Evolutionary conservation across 176 grass and related monocot species (phyloP), one percentile per base, ranked within the genome.

Genomic region (Carex myosuroides): DNA sequence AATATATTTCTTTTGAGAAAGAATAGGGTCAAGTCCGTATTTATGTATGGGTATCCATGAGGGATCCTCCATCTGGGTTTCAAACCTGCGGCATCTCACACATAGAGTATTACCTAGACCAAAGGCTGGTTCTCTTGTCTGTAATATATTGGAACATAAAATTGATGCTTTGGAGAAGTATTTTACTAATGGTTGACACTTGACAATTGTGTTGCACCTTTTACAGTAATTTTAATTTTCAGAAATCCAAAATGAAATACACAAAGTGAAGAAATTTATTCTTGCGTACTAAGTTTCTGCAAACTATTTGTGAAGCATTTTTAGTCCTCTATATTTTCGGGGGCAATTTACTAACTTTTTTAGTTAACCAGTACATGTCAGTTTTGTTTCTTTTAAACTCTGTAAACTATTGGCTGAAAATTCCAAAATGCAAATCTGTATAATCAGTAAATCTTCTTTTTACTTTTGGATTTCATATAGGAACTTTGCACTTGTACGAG

Each of bases 401-500:
- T 32, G 6, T 12, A 37, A 84, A 32, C 62, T 54, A 60, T 60
- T 2, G 79, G 8, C 80, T 21, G 20, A 37, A 37, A 33, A 11
- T 21, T 44, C 20, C 10, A 60, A 53, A 76, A 26, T 67, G 0
- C 53, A 75, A 48, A 6, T 3, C 12, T 17, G 48, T 32, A 17
- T 46, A 76, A 76, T 3, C 13, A 52, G 24, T 55, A 32, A 2
- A 55, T 76, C 44, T 55, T 54, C 12, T 16, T 54, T 24, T 55
- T 75, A 8, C 10, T 64, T 66, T 62, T 80, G 80, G 41, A 33
- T 61, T 79, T 13, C 18, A 48, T 86, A 35, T 79, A 97, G 94
- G 60, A 94, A 98, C 79, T 90, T 94, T 16, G 92, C 92, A 75
- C 95, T 98, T 44, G 92, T 94, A 32, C 94, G 95, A 84, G 95